These are phyloP conservation scores for Pleurotus tuoliensis DNA, from an alignment of 768 basidiomycete genomes.

Conservation along the genomic window DNA sequence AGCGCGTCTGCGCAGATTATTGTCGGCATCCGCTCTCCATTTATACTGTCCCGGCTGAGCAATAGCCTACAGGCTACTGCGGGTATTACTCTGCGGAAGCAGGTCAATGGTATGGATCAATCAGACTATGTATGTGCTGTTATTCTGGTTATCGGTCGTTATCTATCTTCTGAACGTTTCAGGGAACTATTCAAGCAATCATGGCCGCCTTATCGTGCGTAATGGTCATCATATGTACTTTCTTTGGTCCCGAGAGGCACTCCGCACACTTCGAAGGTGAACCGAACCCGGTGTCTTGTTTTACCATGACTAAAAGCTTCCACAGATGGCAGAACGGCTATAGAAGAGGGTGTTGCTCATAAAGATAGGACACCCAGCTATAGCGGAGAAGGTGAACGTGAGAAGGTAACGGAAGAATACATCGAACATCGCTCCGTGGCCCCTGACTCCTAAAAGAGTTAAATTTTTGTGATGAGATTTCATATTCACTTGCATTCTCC, in stretches of 20 bases:
- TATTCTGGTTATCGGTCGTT: neutral
- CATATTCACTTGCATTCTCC: neutral
- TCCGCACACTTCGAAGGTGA: slow-evolving; percentile 12
- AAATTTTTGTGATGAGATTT: neutral
- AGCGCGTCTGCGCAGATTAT: slow-evolving; percentile 15
- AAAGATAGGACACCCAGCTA: neutral
- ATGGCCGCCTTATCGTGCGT: slow-evolving; percentile 13
- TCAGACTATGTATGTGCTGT: slow-evolving; percentile 11
- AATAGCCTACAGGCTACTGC: slow-evolving; percentile 8
- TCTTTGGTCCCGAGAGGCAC: slow-evolving; percentile 15
- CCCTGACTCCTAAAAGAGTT: no score
- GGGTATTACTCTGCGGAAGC: slow-evolving; percentile 7
- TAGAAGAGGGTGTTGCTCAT: neutral
- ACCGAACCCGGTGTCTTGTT: neutral
- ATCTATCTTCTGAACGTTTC: neutral
- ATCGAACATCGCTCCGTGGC: neutral
- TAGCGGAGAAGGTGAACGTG: neutral
- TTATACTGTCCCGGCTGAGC: neutral
- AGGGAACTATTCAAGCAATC: slow-evolving; percentile 14
- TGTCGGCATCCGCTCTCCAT: neutral
- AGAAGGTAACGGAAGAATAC: neutral
- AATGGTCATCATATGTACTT: slow-evolving; percentile 8
- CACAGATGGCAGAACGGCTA: neutral
- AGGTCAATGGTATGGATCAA: slow-evolving; percentile 9
- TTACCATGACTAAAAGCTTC: neutral